Evolutionary conservation across 1,284 basidiomycete species (phyloP).

Genomic region (Microbotryum violaceum): DNA sequence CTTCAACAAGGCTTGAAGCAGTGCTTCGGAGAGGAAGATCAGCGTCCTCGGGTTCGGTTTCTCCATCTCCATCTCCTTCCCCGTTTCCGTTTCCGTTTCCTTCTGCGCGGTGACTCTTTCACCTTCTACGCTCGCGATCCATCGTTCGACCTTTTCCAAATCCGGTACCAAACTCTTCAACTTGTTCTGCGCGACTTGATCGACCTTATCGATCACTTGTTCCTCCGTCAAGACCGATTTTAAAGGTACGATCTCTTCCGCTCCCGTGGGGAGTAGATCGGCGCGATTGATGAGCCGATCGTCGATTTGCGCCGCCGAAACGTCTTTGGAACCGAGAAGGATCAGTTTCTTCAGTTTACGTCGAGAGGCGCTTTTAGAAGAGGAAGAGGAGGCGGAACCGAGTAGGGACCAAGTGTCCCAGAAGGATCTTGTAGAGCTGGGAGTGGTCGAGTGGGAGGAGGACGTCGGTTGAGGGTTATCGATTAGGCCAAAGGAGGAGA

Average conservation of each 20-base stretch:
- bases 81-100: too few relatives aligned
- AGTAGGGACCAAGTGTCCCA: conserved; percentile 37
- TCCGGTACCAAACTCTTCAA: conserved; percentile 45
- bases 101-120: too few relatives aligned
- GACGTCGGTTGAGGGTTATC: background rate
- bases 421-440: conserved; percentile 11
- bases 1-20: conserved; percentile 66
- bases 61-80: conserved; percentile 5
- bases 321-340: conserved; percentile 26
- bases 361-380: background rate
- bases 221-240: conserved; percentile 22
- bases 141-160: conserved; percentile 47
- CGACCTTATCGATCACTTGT: conserved; percentile 10
- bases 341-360: conserved; percentile 28
- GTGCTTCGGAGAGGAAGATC: conserved; percentile 48
- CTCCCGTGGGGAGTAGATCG: conserved; percentile 15
- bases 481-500: conserved; percentile 50
- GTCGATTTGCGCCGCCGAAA: conserved; percentile 21
- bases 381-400: conserved; percentile 46
- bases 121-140: background rate
- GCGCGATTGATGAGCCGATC: conserved; percentile 22
- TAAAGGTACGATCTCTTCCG: background rate
- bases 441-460: conserved; percentile 8
- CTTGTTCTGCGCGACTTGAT: conserved; percentile 11
- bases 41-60: conserved; percentile 47